Conservation (phyloP, 2,329 filamentous ascomycete species). For the Alternaria dauci region DNA sequence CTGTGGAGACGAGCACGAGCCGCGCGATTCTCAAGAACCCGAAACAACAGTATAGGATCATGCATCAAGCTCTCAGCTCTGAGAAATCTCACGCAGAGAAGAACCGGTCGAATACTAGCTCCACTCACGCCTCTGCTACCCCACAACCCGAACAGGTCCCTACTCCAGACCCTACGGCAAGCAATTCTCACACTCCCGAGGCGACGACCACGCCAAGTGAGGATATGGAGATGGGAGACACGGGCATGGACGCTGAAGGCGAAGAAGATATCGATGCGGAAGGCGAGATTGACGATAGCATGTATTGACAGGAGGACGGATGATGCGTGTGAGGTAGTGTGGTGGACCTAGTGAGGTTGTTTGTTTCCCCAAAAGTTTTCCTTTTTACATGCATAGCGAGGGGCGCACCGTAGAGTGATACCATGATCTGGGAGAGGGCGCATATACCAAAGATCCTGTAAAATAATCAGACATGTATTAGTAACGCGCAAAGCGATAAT, state of each 20-base stretch:
- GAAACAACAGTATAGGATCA: constrained; percentile 33
- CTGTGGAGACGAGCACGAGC: constrained; percentile 4
- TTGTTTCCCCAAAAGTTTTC: constrained; percentile 1
- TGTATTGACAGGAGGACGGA: constrained; percentile 9
- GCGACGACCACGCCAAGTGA: background rate
- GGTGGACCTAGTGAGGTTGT: background rate
- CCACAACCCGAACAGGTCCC: background rate
- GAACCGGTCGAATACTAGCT: background rate
- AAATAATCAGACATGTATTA: background rate
- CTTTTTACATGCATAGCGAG: constrained; percentile 24
- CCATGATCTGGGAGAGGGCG: constrained; percentile 1
- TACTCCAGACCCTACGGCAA: background rate
- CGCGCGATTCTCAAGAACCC: constrained; percentile 28
- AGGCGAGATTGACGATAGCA: constrained; percentile 32
- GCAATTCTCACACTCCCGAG: constrained; percentile 2
- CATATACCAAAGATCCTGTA: background rate
- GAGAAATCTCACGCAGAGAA: background rate
- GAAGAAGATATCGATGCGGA: constrained; percentile 32
- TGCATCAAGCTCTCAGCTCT: constrained; percentile 18
- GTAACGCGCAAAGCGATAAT: background rate
- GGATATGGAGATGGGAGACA: constrained; percentile 22
- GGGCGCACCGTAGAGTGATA: constrained; percentile 9
- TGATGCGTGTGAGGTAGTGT: background rate
- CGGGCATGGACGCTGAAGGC: constrained; percentile 21
- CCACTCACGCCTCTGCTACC: background rate